Conservation (phyloP, 768 basidiomycete species). For the Phaffia tasmanica region DNA sequence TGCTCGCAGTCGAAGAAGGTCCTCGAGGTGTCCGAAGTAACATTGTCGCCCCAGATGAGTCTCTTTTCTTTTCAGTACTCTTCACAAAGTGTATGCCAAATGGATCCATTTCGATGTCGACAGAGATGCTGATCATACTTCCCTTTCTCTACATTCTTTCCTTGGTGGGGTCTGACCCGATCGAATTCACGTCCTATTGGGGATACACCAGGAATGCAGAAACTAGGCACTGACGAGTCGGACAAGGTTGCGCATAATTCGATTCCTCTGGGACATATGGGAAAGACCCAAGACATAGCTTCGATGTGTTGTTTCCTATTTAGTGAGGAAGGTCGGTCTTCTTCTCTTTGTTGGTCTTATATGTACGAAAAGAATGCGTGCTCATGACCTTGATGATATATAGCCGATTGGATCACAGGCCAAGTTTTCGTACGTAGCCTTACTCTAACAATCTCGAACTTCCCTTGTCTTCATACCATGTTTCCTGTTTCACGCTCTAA, state of each 20-base stretch:
- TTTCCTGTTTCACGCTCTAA: constrained; percentile 11
- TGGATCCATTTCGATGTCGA: not conserved
- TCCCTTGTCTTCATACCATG: not conserved
- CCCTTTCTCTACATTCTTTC: not conserved
- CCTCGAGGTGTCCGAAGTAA: constrained; percentile 84
- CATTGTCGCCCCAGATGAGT: constrained; percentile 39
- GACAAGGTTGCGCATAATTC: constrained; percentile 28
- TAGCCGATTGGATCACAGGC: constrained; percentile 57
- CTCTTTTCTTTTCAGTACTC: not conserved
- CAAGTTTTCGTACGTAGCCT: constrained; percentile 48
- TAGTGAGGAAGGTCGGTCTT: constrained; percentile 48
- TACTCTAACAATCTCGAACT: not conserved
- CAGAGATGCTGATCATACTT: not conserved
- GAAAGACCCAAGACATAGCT: constrained; percentile 49
- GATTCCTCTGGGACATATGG: constrained; percentile 33
- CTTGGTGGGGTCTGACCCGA: too few species aligned
- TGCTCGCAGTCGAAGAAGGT: constrained; percentile 85
- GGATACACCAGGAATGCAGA: constrained; percentile 54
- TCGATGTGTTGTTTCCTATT: constrained; percentile 69
- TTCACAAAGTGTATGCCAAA: not conserved
- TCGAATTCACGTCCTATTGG: constrained; percentile 49
- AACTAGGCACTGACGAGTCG: constrained; percentile 32
- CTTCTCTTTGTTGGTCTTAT: not conserved
- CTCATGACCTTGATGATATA: not conserved
- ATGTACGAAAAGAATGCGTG: too few species aligned